Percentiles rank a stretch among this genome's conserved stretches.
Evolutionary conservation across 352 stramenopile genomes (phyloP).

Genomic region (Phytophthora pluvialis): DNA sequence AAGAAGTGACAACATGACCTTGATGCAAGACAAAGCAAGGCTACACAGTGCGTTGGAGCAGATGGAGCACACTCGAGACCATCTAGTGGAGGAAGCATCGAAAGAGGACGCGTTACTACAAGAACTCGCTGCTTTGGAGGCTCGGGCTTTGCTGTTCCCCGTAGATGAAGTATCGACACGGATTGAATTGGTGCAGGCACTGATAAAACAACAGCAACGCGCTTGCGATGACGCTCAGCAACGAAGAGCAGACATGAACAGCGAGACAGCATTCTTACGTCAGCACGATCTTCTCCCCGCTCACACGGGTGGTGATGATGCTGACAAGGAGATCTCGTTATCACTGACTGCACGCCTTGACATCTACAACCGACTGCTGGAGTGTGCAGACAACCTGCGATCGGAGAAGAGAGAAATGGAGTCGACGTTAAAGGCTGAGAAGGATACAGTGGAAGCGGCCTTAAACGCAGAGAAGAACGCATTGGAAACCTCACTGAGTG

Average conservation of each 20-base stretch:
- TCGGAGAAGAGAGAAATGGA: conserved; percentile 19
- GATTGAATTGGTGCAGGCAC: conserved; percentile 32
- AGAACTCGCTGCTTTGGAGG: conserved; percentile 14
- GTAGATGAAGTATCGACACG: conserved; percentile 15
- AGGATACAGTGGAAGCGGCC: conserved; percentile 5
- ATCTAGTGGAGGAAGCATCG: conserved; percentile 28
- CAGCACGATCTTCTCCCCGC: conserved; percentile 22
- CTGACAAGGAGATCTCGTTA: neutral
- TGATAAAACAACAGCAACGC: conserved; percentile 34
- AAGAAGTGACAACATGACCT: conserved; percentile 19
- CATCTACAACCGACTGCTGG: conserved; percentile 40
- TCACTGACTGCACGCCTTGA: conserved; percentile 24
- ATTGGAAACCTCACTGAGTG: conserved; percentile 10
- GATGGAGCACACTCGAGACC: conserved; percentile 25
- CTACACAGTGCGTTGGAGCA: conserved; percentile 25
- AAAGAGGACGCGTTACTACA: conserved; percentile 37
- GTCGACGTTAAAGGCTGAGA: conserved; percentile 6
- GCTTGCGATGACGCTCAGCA: conserved; percentile 11
- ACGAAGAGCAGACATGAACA: conserved; percentile 17
- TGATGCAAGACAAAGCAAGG: conserved; percentile 26
- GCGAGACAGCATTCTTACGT: conserved; percentile 26
- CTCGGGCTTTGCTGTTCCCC: neutral
- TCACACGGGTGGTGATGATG: neutral
- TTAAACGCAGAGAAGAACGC: conserved; percentile 14
- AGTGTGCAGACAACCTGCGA: conserved; percentile 8